Evolutionary conservation across 2,329 filamentous ascomycete genomes (phyloP), one percentile per base, ranked within the genome.

Genomic region (Dactylellina sp.): DNA sequence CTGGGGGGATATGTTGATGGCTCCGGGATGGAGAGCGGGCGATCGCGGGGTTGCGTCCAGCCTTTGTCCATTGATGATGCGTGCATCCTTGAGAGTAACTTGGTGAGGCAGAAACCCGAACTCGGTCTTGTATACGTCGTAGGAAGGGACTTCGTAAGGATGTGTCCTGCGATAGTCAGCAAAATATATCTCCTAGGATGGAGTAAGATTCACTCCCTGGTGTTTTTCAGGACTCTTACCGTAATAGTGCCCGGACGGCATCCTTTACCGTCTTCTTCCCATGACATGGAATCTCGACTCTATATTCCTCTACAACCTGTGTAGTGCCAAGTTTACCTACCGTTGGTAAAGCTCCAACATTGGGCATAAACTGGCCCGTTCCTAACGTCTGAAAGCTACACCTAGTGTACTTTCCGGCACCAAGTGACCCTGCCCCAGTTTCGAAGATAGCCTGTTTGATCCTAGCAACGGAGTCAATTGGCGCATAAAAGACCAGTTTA

Each of bases 51-150:
- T 40, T 1, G 3, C 9, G 12, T 28, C 25, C 12, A 24, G 7
- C 18, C 50, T 9, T 7, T 16, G 12, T 14, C 50, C 49, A 3
- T 53, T 53, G 24, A 35, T 24, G 11, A n/a, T 24, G 14, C 12
- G 49, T 37, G 28, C 9, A 11, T 32, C 11, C 46, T 50, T 24
- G 20, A 11, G 25, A 25, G 28, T 11, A 14, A 55, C 3, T 7
- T 74, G 61, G 11, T 61, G 55, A 1, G 47, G 55, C 14, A 49
- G 32, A 24, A 74, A 74, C 7, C 70, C 70, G 24, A 50, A 49
- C 44, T 74, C 70, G 12, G 50, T 49, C 46, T 62, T 74, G 24
- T 66, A 66, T n/a, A 74, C 70, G n/a, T 61, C 70, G 40, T 74
- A 74, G 0, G 24, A 16, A 7, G 61, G 61, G 1, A 18, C 20